Percentiles rank a stretch among this genome's conserved stretches.
phyloP scores from a whole-genome alignment of 1,284 basidiomycete species.

The Cerrena zonata region DNA sequence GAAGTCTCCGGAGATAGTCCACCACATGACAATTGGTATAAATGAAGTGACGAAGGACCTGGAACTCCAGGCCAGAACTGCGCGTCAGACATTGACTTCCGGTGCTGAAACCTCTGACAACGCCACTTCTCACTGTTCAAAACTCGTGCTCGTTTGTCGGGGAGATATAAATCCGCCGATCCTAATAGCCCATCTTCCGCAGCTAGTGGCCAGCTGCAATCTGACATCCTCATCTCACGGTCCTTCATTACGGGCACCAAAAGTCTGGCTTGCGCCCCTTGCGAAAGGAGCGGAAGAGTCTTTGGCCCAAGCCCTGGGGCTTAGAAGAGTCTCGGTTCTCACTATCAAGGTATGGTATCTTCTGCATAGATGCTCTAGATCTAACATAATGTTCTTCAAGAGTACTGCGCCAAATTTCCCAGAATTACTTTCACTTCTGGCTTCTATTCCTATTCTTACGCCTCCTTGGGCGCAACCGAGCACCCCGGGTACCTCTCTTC shows the following conservation, averaged over 20 bases:
- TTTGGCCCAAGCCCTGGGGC: constrained; percentile 58
- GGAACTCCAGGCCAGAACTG: constrained; percentile 50
- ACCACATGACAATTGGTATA: constrained; percentile 64
- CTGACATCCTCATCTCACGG: constrained; percentile 26
- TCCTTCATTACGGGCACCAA: constrained; percentile 14
- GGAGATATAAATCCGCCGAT: constrained; percentile 69
- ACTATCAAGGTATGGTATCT: constrained; percentile 48
- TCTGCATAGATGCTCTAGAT: neutral
- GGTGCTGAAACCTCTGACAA: constrained; percentile 1
- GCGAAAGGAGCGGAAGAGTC: constrained; percentile 64
- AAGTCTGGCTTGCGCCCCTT: constrained; percentile 61
- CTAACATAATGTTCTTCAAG: constrained; percentile 22
- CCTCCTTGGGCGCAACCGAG: constrained; percentile 57
- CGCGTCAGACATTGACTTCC: constrained; percentile 24
- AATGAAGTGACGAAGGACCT: constrained; percentile 76
- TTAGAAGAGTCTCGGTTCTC: constrained; percentile 67
- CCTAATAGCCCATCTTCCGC: constrained; percentile 66
- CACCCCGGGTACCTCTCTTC: constrained; percentile 8
- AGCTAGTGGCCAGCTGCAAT: constrained; percentile 70
- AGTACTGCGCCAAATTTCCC: constrained; percentile 34
- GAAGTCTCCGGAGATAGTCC: constrained; percentile 26
- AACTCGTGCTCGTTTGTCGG: constrained; percentile 60
- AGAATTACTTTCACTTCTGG: constrained; percentile 36
- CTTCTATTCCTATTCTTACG: constrained; percentile 43
- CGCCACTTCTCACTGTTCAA: constrained; percentile 22